Evolutionary conservation across 2,329 filamentous ascomycete genomes (phyloP).

Genomic region (Parafenestella ontariensis): DNA sequence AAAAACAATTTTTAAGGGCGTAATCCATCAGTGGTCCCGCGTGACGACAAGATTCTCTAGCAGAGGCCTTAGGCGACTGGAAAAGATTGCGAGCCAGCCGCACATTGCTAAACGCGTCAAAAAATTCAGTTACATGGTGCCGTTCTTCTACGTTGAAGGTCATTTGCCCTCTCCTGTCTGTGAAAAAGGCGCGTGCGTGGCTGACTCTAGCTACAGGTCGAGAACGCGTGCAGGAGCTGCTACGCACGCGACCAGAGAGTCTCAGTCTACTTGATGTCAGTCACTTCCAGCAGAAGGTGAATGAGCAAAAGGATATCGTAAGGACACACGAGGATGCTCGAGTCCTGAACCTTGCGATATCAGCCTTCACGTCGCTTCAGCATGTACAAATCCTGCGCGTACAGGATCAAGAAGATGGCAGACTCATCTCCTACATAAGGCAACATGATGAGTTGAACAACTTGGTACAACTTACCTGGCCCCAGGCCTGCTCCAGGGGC

Average conservation of each 20-base stretch:
- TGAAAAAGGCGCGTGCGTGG: constrained; percentile 2
- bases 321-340: constrained; percentile 58
- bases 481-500: constrained; percentile 67
- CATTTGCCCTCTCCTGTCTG: constrained; percentile 4
- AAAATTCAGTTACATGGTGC: constrained; percentile 67
- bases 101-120: constrained; percentile 63
- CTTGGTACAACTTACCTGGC: constrained; percentile 65
- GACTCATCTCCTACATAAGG: constrained; percentile 60
- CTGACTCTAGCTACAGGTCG: constrained; percentile 43
- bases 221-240: constrained; percentile 50
- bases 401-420: constrained; percentile 65
- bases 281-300: constrained; percentile 54
- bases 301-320: constrained; percentile 61
- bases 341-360: constrained; percentile 62
- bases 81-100: constrained; percentile 57
- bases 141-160: constrained; percentile 65
- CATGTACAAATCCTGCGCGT: constrained; percentile 70
- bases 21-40: constrained; percentile 59
- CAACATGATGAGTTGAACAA: constrained; percentile 55
- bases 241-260: constrained; percentile 45
- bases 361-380: constrained; percentile 66
- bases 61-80: constrained; percentile 58
- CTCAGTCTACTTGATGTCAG: constrained; percentile 49
- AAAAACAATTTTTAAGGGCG: too few species aligned
- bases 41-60: constrained; percentile 61